Percentiles rank a stretch among this genome's conserved stretches.
These are phyloP conservation scores for Flaveria trinervia DNA, from an alignment of 129 eudicot genomes.

Conservation along the genomic window DNA sequence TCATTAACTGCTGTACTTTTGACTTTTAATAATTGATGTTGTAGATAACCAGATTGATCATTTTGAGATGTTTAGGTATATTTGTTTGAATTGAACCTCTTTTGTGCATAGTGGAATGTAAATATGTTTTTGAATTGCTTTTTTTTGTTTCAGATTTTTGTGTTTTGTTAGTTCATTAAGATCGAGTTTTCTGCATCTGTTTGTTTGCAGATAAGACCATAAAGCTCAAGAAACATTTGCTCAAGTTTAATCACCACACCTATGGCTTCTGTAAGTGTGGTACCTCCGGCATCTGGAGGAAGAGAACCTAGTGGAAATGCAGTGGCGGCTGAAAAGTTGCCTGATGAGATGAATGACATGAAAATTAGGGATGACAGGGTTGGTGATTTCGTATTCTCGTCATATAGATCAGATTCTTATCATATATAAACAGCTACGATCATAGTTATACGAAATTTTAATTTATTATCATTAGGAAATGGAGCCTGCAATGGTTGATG, in stretches of 20 bases:
- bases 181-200: neutral
- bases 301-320: conserved; percentile 57
- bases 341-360: conserved; percentile 88
- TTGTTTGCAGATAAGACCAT: conserved; percentile 10
- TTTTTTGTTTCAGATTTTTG: conserved; percentile 1
- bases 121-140: neutral
- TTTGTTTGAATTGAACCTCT: neutral
- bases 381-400: neutral
- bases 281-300: conserved; percentile 54
- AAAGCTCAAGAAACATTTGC: conserved; percentile 5
- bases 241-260: conserved; percentile 10
- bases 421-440: neutral
- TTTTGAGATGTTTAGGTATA: neutral
- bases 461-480: conserved; percentile 53
- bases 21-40: neutral
- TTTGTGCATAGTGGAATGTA: neutral
- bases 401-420: neutral
- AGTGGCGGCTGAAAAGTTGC: conserved; percentile 59
- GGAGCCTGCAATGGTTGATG: conserved; percentile 83
- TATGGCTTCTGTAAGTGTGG: conserved; percentile 69
- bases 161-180: neutral
- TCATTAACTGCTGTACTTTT: neutral
- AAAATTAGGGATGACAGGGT: conserved; percentile 88
- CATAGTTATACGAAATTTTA: neutral
- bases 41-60: conserved; percentile 4